phyloP scores from a whole-genome alignment of 805 yeast species.

The Candida nonsorbophila region DNA sequence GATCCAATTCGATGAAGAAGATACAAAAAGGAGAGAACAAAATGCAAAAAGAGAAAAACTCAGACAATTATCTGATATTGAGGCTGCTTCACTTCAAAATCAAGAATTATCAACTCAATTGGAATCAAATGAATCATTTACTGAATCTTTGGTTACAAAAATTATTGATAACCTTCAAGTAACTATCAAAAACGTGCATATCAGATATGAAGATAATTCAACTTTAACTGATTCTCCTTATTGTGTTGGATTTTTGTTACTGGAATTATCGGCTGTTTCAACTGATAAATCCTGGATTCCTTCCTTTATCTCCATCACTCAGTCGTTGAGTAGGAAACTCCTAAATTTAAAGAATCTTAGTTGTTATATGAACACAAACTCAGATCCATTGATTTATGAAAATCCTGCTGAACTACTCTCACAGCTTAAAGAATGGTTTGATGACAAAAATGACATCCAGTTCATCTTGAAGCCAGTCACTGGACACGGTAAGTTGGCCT shows the following conservation, averaged over 20 bases:
- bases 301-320: slow-evolving; percentile 70
- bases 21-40: slow-evolving; percentile 54
- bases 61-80: slow-evolving; percentile 61
- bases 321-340: slow-evolving; percentile 66
- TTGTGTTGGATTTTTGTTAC: slow-evolving; percentile 75
- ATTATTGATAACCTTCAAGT: slow-evolving; percentile 90
- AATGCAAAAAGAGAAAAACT: slow-evolving; percentile 63
- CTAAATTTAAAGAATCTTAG: slow-evolving; percentile 70
- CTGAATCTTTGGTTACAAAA: slow-evolving; percentile 82
- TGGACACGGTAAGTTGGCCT: slow-evolving; percentile 76
- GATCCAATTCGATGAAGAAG: slow-evolving; percentile 49
- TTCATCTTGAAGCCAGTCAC: slow-evolving; percentile 80
- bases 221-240: slow-evolving; percentile 71
- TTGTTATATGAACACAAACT: slow-evolving; percentile 78
- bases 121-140: slow-evolving; percentile 69
- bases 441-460: slow-evolving; percentile 27
- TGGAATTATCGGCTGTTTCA: slow-evolving; percentile 87
- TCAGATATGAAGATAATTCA: slow-evolving; percentile 81
- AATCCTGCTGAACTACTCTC: slow-evolving; percentile 45
- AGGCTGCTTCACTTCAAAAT: slow-evolving; percentile 35
- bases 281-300: slow-evolving; percentile 84
- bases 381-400: slow-evolving; percentile 41
- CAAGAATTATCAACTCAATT: slow-evolving; percentile 25
- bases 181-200: slow-evolving; percentile 84
- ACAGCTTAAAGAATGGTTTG: slow-evolving; percentile 25